Evolutionary conservation across 1,284 basidiomycete genomes (phyloP).

Genomic region (Salmacisia buchloeana): DNA sequence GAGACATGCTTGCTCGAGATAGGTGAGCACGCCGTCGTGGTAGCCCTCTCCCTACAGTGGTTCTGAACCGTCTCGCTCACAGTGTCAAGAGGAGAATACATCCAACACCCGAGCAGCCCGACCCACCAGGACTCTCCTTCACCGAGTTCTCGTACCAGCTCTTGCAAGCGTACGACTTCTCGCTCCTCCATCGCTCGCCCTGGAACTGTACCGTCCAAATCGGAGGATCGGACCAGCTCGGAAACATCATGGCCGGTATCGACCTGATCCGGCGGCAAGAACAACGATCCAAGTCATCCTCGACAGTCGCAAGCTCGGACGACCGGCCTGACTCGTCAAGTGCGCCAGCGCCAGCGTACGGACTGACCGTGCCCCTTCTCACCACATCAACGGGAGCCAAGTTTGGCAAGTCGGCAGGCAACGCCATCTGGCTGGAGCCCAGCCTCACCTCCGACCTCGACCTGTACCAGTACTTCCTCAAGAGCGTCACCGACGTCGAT

Average conservation of each 20-base stretch:
- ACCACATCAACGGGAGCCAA: constrained; percentile 85
- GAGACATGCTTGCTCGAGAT: constrained; percentile 83
- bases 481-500: constrained; percentile 68
- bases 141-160: constrained; percentile 97
- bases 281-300: constrained; percentile 8
- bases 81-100: constrained; percentile 61
- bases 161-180: constrained; percentile 93
- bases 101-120: constrained; percentile 49
- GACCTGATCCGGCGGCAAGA: constrained; percentile 69
- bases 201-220: constrained; percentile 77
- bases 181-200: constrained; percentile 61
- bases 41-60: no score
- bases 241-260: constrained; percentile 90
- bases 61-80: constrained; percentile 1
- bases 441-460: constrained; percentile 28
- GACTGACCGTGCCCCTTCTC: constrained; percentile 86
- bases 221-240: constrained; percentile 96
- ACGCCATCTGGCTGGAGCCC: constrained; percentile 70
- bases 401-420: constrained; percentile 95
- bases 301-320: constrained; percentile 8
- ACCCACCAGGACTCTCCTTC: constrained; percentile 71
- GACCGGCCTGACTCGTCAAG: constrained; percentile 9
- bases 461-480: constrained; percentile 73
- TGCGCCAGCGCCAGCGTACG: constrained; percentile 59
- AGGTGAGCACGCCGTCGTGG: constrained; percentile 55